A percentile compares a stretch with the other conserved stretches of the same genome.
Conservation (phyloP, 345 rosid genomes). For the Eucalyptus coolabah region DNA sequence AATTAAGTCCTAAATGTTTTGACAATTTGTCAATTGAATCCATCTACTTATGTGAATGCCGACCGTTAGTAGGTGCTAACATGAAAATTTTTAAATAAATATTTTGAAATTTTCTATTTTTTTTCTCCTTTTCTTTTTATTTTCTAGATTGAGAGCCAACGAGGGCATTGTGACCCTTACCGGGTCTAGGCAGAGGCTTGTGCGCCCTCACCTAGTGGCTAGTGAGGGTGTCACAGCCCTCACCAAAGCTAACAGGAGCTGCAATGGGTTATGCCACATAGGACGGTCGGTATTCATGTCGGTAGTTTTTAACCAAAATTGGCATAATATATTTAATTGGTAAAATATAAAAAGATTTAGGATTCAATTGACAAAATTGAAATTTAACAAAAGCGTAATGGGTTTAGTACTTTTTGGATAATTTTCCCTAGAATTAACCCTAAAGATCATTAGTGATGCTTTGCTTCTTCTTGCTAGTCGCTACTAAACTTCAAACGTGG, state of each 20-base stretch:
- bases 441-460: not conserved
- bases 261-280: too few relatives aligned
- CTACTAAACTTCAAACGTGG: not conserved
- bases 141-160: not conserved
- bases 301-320: too few relatives aligned
- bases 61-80: fast-evolving
- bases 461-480: not conserved
- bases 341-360: too few relatives aligned
- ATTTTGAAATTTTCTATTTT: too few relatives aligned
- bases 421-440: not conserved
- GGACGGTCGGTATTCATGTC: fast-evolving
- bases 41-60: too few relatives aligned
- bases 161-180: not conserved
- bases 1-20: not conserved
- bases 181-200: too few relatives aligned
- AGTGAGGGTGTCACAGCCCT: not conserved
- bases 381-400: not conserved
- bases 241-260: not conserved
- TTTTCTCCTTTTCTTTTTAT: not conserved
- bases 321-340: too few relatives aligned
- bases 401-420: not conserved
- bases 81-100: too few relatives aligned
- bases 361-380: not conserved
- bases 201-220: too few relatives aligned
- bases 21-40: not conserved